These are phyloP conservation scores for Chalciporus chontae DNA, from an alignment of 768 basidiomycete species.

Conservation along the genomic window DNA sequence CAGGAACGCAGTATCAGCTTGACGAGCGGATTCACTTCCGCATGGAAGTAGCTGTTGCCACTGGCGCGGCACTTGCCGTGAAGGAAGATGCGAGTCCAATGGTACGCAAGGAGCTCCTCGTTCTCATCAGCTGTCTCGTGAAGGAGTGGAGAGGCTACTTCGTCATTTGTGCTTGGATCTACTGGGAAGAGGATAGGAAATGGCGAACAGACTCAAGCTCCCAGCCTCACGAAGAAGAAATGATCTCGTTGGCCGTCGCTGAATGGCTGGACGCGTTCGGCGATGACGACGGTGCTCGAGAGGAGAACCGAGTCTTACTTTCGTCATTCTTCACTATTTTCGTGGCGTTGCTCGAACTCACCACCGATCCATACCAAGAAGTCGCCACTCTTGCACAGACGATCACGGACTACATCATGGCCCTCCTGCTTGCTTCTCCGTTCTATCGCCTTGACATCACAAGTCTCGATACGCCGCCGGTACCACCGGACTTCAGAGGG, in stretches of 20 bases:
- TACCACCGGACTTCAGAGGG: conserved; percentile 36
- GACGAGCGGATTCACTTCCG: conserved; percentile 79
- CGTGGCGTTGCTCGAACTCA: conserved; percentile 81
- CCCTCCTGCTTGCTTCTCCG: conserved; percentile 84
- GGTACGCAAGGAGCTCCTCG: conserved; percentile 90
- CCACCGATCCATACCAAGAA: conserved; percentile 90
- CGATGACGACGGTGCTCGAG: conserved; percentile 61
- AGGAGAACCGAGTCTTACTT: conserved; percentile 78
- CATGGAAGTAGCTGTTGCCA: conserved; percentile 90
- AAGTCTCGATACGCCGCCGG: conserved; percentile 50
- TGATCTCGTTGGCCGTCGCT: conserved; percentile 64
- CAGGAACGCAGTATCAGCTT: conserved; percentile 71
- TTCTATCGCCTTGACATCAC: conserved; percentile 73
- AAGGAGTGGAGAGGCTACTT: conserved; percentile 97
- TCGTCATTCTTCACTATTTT: conserved; percentile 96
- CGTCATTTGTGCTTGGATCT: conserved; percentile 93
- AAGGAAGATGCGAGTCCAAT: conserved; percentile 95
- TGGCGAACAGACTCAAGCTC: conserved; percentile 43
- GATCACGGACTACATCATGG: conserved; percentile 89
- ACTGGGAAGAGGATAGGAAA: conserved; percentile 86
- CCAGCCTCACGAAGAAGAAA: conserved; percentile 58
- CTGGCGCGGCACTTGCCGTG: conserved; percentile 81
- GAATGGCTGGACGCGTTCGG: conserved; percentile 77
- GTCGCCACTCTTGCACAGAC: conserved; percentile 90
- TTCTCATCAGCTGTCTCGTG: conserved; percentile 88